These are phyloP conservation scores for Podochytrium sp. DNA, from an alignment of 192 early-diverging fungal genomes.

Conservation along the genomic window DNA sequence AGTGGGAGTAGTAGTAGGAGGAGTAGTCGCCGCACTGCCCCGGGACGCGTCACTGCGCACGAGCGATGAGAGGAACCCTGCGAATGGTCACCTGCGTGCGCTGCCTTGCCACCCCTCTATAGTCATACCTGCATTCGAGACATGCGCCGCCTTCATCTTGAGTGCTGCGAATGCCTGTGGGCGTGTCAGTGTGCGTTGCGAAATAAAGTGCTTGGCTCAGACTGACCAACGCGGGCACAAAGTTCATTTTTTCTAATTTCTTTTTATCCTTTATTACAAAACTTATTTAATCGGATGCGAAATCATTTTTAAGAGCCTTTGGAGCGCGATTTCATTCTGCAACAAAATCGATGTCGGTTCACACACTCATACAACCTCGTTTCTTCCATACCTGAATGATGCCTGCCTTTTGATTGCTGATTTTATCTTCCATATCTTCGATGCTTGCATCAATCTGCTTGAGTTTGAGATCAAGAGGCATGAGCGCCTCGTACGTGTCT, in stretches of 20 bases:
- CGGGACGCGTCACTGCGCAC: no score
- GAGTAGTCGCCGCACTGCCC: no score
- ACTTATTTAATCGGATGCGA: constrained; percentile 22
- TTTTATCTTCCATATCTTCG: constrained; percentile 56
- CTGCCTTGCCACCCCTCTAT: no score
- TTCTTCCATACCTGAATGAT: constrained; percentile 54
- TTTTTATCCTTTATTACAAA: background rate
- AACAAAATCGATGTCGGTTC: background rate
- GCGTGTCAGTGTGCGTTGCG: background rate
- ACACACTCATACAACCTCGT: no score
- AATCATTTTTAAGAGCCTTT: constrained; percentile 18
- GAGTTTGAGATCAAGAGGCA: constrained; percentile 45
- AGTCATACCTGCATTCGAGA: background rate
- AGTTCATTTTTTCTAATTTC: background rate
- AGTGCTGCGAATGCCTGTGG: background rate
- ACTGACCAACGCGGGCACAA: background rate
- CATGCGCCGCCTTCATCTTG: background rate
- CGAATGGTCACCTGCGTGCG: no score
- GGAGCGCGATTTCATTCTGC: constrained; percentile 31
- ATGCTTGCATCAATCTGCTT: constrained; percentile 50
- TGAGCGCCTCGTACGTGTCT: constrained; percentile 40
- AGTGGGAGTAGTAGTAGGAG: no score
- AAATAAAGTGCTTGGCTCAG: background rate
- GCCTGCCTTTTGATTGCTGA: constrained; percentile 45
- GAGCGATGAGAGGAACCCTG: no score